A percentile compares a stretch with the other conserved stretches of the same genome.
These are phyloP conservation scores for Toxicodendron radicans DNA, from an alignment of 345 rosid genomes.

Conservation along the genomic window DNA sequence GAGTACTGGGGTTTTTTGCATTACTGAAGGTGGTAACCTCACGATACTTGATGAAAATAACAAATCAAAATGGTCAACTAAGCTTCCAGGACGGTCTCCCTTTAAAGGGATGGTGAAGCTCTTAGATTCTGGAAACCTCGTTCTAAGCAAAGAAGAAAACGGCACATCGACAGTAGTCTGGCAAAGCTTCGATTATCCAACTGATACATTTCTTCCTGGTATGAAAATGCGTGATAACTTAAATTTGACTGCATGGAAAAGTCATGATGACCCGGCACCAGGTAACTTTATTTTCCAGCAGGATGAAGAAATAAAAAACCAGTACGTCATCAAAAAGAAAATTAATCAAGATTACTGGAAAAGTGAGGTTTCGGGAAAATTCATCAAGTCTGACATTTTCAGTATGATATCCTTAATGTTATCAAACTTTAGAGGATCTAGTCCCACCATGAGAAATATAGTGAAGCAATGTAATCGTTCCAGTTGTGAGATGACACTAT, in stretches of 20 bases:
- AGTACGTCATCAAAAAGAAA: conserved; percentile 39
- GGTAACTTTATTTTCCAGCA: conserved; percentile 55
- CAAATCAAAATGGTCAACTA: conserved; percentile 22
- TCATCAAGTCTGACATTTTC: conserved; percentile 35
- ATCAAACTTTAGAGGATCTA: conserved; percentile 36
- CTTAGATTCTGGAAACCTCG: conserved; percentile 44
- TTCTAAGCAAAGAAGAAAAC: conserved; percentile 28
- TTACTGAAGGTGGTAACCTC: conserved; percentile 34
- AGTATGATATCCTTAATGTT: conserved; percentile 37
- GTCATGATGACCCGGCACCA: conserved; percentile 49
- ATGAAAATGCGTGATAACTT: conserved; percentile 46
- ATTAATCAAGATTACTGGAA: conserved; percentile 39
- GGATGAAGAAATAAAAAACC: conserved; percentile 38
- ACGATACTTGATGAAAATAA: conserved; percentile 31
- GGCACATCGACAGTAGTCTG: conserved; percentile 22
- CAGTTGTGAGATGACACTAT: background rate
- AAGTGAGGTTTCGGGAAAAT: conserved; percentile 42
- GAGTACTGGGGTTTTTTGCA: conserved; percentile 6
- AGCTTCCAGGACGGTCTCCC: conserved; percentile 17
- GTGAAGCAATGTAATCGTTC: background rate
- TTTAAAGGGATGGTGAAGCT: conserved; percentile 24
- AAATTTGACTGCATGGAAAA: conserved; percentile 53
- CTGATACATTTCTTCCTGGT: conserved; percentile 62
- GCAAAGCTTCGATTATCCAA: conserved; percentile 53
- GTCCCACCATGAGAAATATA: too few relatives aligned